A percentile compares a stretch with the other conserved stretches of the same genome.
Conservation (phyloP, 345 rosid genomes). For the Eucalyptus cloeziana region DNA sequence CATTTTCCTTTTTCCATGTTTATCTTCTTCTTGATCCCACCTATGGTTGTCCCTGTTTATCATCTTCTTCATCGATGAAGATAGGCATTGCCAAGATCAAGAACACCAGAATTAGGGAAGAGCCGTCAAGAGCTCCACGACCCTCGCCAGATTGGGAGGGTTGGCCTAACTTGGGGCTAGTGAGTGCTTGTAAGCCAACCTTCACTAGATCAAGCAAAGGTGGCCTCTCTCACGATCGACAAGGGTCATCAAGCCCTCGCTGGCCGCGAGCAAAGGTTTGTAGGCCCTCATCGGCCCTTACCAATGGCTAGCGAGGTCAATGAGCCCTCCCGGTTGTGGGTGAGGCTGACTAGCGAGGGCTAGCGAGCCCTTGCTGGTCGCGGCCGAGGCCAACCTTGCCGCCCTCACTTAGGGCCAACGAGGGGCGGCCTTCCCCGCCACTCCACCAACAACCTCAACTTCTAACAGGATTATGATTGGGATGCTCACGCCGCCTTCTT, state of each 20-base stretch:
- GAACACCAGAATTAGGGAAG: too few relatives aligned
- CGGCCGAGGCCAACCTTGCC: fast-evolving
- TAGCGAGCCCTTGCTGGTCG: fast-evolving
- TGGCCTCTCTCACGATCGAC: fast-evolving
- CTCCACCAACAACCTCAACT: fast-evolving
- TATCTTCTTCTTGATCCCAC: too few relatives aligned
- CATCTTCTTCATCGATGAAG: too few relatives aligned
- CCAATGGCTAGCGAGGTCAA: fast-evolving
- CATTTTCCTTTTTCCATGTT: too few relatives aligned
- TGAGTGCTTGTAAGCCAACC: fast-evolving
- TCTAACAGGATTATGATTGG: too few relatives aligned
- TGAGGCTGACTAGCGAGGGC: fast-evolving
- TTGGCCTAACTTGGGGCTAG: too few relatives aligned
- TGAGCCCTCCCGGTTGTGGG: fast-evolving
- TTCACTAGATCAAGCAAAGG: fast-evolving
- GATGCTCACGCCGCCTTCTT: fast-evolving
- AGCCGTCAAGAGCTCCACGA: fast-evolving
- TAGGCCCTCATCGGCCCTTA: too few relatives aligned
- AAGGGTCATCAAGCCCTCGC: fast-evolving
- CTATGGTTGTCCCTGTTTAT: too few relatives aligned
- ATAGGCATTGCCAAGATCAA: too few relatives aligned
- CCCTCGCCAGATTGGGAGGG: too few relatives aligned
- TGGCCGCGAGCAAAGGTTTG: fast-evolving
- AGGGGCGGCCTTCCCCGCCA: fast-evolving
- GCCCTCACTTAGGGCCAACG: too few relatives aligned